Evolutionary conservation across 1,284 basidiomycete species (phyloP).

Genomic region (Polyporus tsugae): DNA sequence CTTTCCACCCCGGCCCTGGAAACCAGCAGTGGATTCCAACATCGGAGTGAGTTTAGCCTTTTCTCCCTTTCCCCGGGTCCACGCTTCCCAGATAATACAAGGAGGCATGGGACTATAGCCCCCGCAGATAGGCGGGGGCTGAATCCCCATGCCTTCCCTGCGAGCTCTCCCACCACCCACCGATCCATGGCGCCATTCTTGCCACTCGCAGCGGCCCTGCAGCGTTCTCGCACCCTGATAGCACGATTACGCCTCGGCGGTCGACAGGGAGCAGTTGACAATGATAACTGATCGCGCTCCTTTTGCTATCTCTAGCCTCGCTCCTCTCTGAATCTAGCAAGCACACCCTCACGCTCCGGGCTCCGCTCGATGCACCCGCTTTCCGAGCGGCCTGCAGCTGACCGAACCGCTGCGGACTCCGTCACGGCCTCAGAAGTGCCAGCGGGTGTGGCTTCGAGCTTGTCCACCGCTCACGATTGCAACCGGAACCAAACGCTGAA

Average conservation of each 20-base stretch:
- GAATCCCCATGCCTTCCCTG: background rate
- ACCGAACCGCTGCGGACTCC: slow-evolving; percentile 6
- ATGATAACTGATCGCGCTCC: slow-evolving; percentile 23
- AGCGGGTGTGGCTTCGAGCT: background rate
- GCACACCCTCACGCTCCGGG: slow-evolving; percentile 6
- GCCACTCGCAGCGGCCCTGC: slow-evolving; percentile 8
- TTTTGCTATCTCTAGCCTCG: slow-evolving; percentile 17
- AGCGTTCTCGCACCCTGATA: slow-evolving; percentile 21
- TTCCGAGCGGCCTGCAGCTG: slow-evolving; percentile 6
- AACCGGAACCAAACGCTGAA: background rate
- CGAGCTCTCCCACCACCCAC: slow-evolving; percentile 13
- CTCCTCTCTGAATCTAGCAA: slow-evolving; percentile 9
- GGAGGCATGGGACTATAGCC: slow-evolving; percentile 1
- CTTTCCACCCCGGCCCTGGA: slow-evolving; percentile 10
- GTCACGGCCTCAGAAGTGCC: background rate
- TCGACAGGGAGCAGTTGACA: background rate
- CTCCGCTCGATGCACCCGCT: slow-evolving; percentile 6
- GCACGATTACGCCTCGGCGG: slow-evolving; percentile 3
- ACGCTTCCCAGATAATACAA: slow-evolving; percentile 6
- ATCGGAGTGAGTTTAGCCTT: slow-evolving; percentile 36
- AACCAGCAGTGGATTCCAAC: slow-evolving; percentile 18
- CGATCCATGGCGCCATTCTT: slow-evolving; percentile 7
- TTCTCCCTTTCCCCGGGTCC: slow-evolving; percentile 20
- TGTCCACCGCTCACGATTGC: background rate
- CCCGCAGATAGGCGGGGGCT: slow-evolving; percentile 14